phyloP scores from a whole-genome alignment of 2,329 filamentous ascomycete species.

The Botrytis medusae region DNA sequence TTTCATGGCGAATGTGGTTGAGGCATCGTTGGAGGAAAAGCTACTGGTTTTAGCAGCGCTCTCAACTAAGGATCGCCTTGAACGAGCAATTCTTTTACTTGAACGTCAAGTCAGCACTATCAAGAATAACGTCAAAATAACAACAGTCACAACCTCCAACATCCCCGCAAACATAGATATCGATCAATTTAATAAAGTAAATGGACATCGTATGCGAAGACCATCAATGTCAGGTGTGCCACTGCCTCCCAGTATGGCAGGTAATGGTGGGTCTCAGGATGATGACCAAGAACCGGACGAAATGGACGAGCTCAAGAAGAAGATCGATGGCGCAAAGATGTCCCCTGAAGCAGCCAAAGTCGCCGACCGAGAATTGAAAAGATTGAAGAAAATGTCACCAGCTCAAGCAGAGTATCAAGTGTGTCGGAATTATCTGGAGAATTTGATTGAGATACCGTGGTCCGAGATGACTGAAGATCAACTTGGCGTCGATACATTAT shows the following conservation, averaged over 20 bases:
- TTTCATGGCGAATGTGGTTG: conserved; percentile 93
- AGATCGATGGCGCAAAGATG: conserved; percentile 76
- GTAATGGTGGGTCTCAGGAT: conserved; percentile 41
- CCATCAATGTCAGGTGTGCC: conserved; percentile 32
- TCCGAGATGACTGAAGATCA: conserved; percentile 79
- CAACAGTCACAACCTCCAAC: conserved; percentile 68
- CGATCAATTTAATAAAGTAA: conserved; percentile 51
- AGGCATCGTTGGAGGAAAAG: conserved; percentile 87
- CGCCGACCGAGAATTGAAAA: conserved; percentile 84
- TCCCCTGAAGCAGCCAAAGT: conserved; percentile 84
- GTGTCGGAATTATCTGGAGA: conserved; percentile 90
- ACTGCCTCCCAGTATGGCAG: conserved; percentile 30
- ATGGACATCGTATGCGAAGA: conserved; percentile 41
- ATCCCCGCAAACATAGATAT: conserved; percentile 60
- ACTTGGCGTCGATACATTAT: conserved; percentile 76
- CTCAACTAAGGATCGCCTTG: conserved; percentile 73
- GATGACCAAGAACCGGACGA: conserved; percentile 86
- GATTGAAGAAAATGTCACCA: conserved; percentile 92
- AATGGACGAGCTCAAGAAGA: conserved; percentile 86
- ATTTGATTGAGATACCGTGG: conserved; percentile 92
- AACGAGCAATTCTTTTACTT: conserved; percentile 79
- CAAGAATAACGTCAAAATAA: conserved; percentile 84
- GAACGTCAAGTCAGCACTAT: conserved; percentile 79
- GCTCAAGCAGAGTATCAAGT: conserved; percentile 96
- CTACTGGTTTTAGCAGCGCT: conserved; percentile 80